A percentile compares a stretch with the other conserved stretches of the same genome.
Conservation (phyloP, 352 stramenopile species). For the Globisporangium cederbergense region DNA sequence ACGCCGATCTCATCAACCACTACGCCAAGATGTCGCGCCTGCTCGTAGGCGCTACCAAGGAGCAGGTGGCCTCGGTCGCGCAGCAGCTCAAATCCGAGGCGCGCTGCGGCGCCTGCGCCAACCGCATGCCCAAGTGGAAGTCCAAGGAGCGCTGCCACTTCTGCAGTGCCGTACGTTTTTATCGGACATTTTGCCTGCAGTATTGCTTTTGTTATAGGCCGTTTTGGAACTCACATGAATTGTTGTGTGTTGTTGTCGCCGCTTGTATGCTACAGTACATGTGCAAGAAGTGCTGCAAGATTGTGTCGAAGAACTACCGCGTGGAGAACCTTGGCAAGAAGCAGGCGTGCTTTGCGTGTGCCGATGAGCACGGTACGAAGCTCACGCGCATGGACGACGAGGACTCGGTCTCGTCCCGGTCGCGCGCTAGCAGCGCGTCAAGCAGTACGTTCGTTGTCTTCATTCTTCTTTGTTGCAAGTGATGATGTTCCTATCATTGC, state of each 20-base stretch:
- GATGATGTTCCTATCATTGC: not conserved
- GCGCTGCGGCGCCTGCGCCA: constrained; percentile 58
- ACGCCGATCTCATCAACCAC: constrained; percentile 60
- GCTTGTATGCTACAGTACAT: constrained; percentile 39
- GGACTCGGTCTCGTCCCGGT: constrained; percentile 14
- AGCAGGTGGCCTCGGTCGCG: constrained; percentile 28
- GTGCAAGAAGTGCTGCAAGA: constrained; percentile 63
- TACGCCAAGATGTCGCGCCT: constrained; percentile 56
- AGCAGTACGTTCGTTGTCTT: constrained; percentile 6
- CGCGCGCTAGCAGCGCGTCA: constrained; percentile 9
- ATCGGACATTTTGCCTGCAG: not conserved
- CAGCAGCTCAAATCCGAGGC: constrained; percentile 54
- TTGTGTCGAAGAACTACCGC: constrained; percentile 58
- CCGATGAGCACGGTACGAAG: constrained; percentile 38
- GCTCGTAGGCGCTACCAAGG: constrained; percentile 31
- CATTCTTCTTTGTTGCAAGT: not conserved
- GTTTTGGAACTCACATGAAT: constrained; percentile 1
- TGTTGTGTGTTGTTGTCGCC: constrained; percentile 2
- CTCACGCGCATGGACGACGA: constrained; percentile 20
- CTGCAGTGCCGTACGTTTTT: constrained; percentile 55
- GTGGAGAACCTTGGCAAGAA: constrained; percentile 36
- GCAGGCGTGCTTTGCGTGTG: constrained; percentile 56
- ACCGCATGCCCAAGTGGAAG: constrained; percentile 55
- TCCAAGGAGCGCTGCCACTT: constrained; percentile 53
- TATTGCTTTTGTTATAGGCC: not conserved